Base-by-base conservation (phyloP, 116 monocot species). In the Zostera marina region DNA sequence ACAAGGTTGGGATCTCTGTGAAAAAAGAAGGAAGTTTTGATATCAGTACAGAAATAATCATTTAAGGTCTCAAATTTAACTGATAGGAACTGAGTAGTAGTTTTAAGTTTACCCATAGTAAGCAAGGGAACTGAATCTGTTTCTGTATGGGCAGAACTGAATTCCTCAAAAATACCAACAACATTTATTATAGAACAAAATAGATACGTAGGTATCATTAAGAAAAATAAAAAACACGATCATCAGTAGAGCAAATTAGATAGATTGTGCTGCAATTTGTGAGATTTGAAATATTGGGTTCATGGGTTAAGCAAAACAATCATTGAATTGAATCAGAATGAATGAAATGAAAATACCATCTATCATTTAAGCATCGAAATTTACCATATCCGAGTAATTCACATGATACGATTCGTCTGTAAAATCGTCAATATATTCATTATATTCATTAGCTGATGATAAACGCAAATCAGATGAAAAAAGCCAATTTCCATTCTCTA, bases 401-500 rank as follows among this genome's bases (percentile, higher is more conserved):
- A 56, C 5, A 9, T 15, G 85, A 76, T 80, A 80, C n/a, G 8
- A 79, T 68, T 88, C 96, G 66, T 80, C 85, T 68, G 76, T 41
- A 85, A 77, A 85, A 2, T 80, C 89, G 47, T 85, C 85, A 57
- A 85, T n/a, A n/a, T n/a, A n/a, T n/a, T n/a, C 65, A 59, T 44
- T 72, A 57, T 74, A 45, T 5, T 85, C 78, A 38, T 77, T 73
- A 43, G 62, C 32, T 32, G 32, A 52, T 32, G 32, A 52, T 44
- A 72, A 54, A 24, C 66, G 72, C 26, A 45, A 71, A 62, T 80
- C 79, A 70, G 68, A 85, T 63, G 80, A 70, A 78, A 69, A 89
- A 4, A 77, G 74, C 96, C 96, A 96, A 63, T 76, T 80, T 11
- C 96, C 96, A 68, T 85, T 85, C 73, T 85, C 89, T 56, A 85